Conservation (phyloP, 345 rosid species). For the Pugionium dolabratum region DNA sequence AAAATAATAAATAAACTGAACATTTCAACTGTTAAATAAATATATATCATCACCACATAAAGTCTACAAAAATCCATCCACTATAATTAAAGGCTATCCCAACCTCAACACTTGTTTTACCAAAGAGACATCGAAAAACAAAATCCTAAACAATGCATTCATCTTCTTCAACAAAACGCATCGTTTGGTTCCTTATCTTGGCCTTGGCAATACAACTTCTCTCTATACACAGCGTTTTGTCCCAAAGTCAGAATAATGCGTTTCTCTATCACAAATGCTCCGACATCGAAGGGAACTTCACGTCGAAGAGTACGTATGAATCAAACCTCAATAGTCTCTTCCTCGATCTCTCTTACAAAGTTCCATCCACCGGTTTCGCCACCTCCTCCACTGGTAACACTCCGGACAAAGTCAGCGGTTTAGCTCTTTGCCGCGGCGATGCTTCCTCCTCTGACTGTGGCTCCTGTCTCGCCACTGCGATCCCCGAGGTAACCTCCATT, state of each 20-base stretch:
- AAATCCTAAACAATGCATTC: conserved; percentile 34
- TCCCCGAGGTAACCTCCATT: conserved; percentile 40
- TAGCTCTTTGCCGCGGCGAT: conserved; percentile 66
- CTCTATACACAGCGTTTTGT: conserved; percentile 14
- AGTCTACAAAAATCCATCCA: conserved; percentile 1
- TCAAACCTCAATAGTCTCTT: conserved; percentile 49
- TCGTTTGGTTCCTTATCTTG: conserved; percentile 21
- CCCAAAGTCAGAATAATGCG: conserved; percentile 38
- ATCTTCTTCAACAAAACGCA: conserved; percentile 12
- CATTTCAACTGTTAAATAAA: conserved; percentile 26
- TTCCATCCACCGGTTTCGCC: conserved; percentile 55
- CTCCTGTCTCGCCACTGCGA: conserved; percentile 48
- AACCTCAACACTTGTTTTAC: conserved; percentile 13
- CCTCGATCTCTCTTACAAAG: conserved; percentile 41
- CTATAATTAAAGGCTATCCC: conserved; percentile 14
- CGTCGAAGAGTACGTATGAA: conserved; percentile 42
- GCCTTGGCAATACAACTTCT: conserved; percentile 33
- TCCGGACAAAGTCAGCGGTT: conserved; percentile 50
- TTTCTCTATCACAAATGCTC: conserved; percentile 53
- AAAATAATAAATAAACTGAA: conserved; percentile 26
- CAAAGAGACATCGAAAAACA: background rate
- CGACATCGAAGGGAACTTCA: conserved; percentile 46
- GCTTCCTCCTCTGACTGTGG: conserved; percentile 50
- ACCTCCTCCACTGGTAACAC: conserved; percentile 40
- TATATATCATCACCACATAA: conserved; percentile 7